A percentile compares a stretch with the other conserved stretches of the same genome.
phyloP scores from a whole-genome alignment of 2,329 filamentous ascomycete species.

The Bipolaris oryzae region DNA sequence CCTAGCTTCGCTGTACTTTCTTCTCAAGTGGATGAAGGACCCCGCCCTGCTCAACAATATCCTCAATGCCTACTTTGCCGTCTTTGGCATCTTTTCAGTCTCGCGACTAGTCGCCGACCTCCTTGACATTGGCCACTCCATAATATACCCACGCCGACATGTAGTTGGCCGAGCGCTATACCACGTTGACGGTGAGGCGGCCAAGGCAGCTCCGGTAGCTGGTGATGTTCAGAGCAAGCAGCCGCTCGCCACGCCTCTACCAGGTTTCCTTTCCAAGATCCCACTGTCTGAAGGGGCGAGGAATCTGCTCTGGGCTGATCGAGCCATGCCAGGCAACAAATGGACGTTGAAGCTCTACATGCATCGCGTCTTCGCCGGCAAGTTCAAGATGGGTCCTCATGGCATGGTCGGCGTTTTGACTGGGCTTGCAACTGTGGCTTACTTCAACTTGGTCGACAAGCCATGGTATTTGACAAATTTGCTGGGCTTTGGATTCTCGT shows the following conservation, averaged over 20 bases:
- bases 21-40: conserved; percentile 88
- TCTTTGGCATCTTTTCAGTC: conserved; percentile 78
- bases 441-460: conserved; percentile 67
- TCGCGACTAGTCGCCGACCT: conserved; percentile 74
- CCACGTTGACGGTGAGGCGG: conserved; percentile 49
- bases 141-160: conserved; percentile 78
- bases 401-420: conserved; percentile 63
- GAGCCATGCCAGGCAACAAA: conserved; percentile 57
- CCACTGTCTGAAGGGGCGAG: conserved; percentile 50
- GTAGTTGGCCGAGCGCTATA: conserved; percentile 58
- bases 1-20: conserved; percentile 78
- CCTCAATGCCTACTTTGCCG: conserved; percentile 81
- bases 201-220: conserved; percentile 43
- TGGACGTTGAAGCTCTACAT: conserved; percentile 60
- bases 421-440: conserved; percentile 63
- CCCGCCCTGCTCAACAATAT: conserved; percentile 81
- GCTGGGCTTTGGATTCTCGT: conserved; percentile 85
- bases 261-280: conserved; percentile 56
- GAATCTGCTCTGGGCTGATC: conserved; percentile 56
- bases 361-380: conserved; percentile 57
- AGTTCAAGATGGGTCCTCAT: conserved; percentile 60
- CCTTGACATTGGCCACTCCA: conserved; percentile 66
- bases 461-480: conserved; percentile 81
- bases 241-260: conserved; percentile 55
- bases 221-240: conserved; percentile 30